phyloP scores from a whole-genome alignment of 345 rosid genomes.

The Chamaenerion angustifolium region DNA sequence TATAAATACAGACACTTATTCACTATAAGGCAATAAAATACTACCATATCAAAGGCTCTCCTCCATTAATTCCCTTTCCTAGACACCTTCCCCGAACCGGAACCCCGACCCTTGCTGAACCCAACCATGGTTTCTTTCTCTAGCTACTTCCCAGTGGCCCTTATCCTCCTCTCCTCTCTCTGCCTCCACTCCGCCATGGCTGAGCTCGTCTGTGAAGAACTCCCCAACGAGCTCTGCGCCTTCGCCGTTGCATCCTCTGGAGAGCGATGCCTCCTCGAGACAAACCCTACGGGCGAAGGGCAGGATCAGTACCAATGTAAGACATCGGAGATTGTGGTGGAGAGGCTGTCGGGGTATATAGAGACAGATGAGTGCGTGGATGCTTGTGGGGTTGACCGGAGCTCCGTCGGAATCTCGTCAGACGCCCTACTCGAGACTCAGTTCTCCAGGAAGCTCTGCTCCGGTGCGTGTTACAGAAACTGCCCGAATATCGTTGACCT shows the following conservation, averaged over 20 bases:
- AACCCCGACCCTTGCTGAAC: too few species aligned
- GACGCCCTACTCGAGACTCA: conserved; percentile 61
- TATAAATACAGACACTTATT: too few species aligned
- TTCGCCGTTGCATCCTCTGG: conserved; percentile 63
- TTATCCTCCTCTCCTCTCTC: background rate
- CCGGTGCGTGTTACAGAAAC: conserved; percentile 48
- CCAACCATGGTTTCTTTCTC: too few species aligned
- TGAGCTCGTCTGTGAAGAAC: conserved; percentile 48
- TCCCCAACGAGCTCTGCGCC: conserved; percentile 43
- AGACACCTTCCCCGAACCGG: too few species aligned
- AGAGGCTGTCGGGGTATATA: conserved; percentile 37
- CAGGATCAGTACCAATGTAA: conserved; percentile 42
- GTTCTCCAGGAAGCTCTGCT: conserved; percentile 56
- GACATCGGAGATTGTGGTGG: conserved; percentile 58
- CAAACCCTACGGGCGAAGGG: conserved; percentile 44
- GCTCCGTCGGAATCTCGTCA: conserved; percentile 67
- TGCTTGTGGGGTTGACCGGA: conserved; percentile 66
- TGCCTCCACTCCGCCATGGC: conserved; percentile 9
- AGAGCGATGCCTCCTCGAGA: conserved; percentile 75
- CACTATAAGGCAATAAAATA: too few species aligned
- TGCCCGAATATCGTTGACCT: conserved; percentile 81
- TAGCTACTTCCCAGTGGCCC: background rate
- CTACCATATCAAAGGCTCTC: too few species aligned
- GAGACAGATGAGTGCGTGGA: conserved; percentile 59
- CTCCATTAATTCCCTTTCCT: too few species aligned